Conservation (phyloP, 805 yeast genomes). For the Metschnikowia peoriensis region DNA sequence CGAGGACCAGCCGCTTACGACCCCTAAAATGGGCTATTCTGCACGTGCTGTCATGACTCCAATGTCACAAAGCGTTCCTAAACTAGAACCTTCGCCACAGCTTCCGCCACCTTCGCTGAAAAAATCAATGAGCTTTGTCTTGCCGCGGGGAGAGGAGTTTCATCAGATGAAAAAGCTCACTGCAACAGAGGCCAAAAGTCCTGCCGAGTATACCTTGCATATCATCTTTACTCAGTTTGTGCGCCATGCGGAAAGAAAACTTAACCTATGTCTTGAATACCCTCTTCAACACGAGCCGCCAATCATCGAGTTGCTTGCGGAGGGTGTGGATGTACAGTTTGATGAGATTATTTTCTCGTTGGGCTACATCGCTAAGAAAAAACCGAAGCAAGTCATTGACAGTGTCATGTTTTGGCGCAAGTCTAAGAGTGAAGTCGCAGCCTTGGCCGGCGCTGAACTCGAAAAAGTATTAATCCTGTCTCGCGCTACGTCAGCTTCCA, state of each 20-base stretch:
- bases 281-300: constrained; percentile 75
- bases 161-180: constrained; percentile 32
- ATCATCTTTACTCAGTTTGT: constrained; percentile 94
- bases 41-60: constrained; percentile 8
- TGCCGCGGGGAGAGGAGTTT: constrained; percentile 35
- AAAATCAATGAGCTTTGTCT: constrained; percentile 26
- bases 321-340: constrained; percentile 82
- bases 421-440: constrained; percentile 82
- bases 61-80: constrained; percentile 2
- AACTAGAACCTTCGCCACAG: constrained; percentile 35
- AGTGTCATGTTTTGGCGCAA: constrained; percentile 98
- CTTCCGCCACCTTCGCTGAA: constrained; percentile 34
- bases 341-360: constrained; percentile 82
- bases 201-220: constrained; percentile 90
- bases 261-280: constrained; percentile 65
- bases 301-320: constrained; percentile 66
- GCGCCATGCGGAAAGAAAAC: constrained; percentile 85
- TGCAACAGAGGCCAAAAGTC: constrained; percentile 61
- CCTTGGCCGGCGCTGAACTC: constrained; percentile 42
- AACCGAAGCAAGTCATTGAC: constrained; percentile 95
- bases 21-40: constrained; percentile 5
- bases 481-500: constrained; percentile 1
- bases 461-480: constrained; percentile 35
- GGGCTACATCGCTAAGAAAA: constrained; percentile 85
- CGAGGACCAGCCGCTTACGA: constrained; percentile 11